Evolutionary conservation across 345 rosid species (phyloP).

Genomic region (Cardamine occulta): DNA sequence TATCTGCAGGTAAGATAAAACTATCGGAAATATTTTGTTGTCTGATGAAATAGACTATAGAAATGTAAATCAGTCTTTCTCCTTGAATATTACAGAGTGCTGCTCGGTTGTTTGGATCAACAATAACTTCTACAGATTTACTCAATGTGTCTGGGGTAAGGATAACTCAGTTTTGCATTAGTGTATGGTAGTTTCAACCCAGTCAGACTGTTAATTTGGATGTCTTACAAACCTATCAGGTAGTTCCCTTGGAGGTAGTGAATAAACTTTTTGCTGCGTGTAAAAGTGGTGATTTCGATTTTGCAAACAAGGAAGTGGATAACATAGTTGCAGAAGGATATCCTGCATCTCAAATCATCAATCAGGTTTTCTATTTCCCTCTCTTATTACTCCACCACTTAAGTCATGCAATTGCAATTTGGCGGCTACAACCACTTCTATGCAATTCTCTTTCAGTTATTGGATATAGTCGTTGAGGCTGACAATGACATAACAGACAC

Average conservation of each 20-base stretch:
- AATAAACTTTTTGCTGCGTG: slow-evolving; percentile 66
- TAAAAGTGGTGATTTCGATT: slow-evolving; percentile 85
- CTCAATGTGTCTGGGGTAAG: slow-evolving; percentile 89
- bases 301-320: slow-evolving; percentile 85
- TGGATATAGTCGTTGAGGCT: slow-evolving; percentile 63
- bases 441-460: slow-evolving; percentile 54
- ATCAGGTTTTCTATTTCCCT: slow-evolving; percentile 56
- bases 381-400: background rate
- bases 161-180: slow-evolving; percentile 8
- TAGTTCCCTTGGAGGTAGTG: slow-evolving; percentile 71
- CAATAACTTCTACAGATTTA: slow-evolving; percentile 77
- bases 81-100: slow-evolving; percentile 73
- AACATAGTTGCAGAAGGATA: slow-evolving; percentile 82
- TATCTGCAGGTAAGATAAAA: slow-evolving; percentile 72
- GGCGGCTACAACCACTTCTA: slow-evolving; percentile 15
- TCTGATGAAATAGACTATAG: background rate
- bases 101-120: slow-evolving; percentile 90
- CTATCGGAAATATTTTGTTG: background rate
- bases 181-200: slow-evolving; percentile 6
- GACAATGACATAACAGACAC: slow-evolving; percentile 78
- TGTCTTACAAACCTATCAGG: slow-evolving; percentile 49
- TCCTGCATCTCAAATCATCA: slow-evolving; percentile 87
- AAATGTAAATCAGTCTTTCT: slow-evolving; percentile 9
- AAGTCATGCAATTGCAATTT: background rate
- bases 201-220: slow-evolving; percentile 19